phyloP scores from a whole-genome alignment of 495 filamentous ascomycete genomes.

The Aspergillus funiculosus region DNA sequence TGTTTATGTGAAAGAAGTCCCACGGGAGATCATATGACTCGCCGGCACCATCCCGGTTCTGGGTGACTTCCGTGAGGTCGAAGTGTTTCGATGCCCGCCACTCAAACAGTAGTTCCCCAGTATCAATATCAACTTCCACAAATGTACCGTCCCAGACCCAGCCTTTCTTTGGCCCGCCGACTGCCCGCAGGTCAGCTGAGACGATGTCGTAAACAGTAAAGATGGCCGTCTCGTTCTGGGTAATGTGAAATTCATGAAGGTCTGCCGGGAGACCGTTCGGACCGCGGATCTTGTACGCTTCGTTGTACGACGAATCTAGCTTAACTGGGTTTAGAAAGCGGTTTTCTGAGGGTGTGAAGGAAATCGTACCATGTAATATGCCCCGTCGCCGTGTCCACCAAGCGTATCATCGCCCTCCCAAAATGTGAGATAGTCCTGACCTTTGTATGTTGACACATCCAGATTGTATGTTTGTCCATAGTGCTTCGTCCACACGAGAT shows the following conservation, averaged over 20 bases:
- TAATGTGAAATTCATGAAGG: conserved; percentile 46
- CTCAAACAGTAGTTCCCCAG: conserved; percentile 36
- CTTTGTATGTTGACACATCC: conserved; percentile 37
- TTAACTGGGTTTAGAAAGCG: conserved; percentile 14
- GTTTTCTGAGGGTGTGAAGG: neutral
- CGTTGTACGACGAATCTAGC: conserved; percentile 46
- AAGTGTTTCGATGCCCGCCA: conserved; percentile 40
- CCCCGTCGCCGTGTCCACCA: conserved; percentile 44
- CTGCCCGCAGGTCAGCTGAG: conserved; percentile 34
- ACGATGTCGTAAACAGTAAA: conserved; percentile 45
- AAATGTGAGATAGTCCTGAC: conserved; percentile 43
- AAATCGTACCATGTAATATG: conserved; percentile 45
- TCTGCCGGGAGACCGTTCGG: conserved; percentile 29
- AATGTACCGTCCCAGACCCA: conserved; percentile 49
- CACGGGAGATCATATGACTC: conserved; percentile 27
- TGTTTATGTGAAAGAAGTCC: conserved; percentile 47
- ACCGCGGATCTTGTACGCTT: conserved; percentile 36
- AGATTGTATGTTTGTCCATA: conserved; percentile 37
- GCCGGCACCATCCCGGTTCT: conserved; percentile 21
- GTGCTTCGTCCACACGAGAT: conserved; percentile 38
- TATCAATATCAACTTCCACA: conserved; percentile 46
- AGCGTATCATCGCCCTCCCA: conserved; percentile 46
- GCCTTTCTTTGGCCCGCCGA: conserved; percentile 37
- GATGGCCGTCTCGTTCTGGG: conserved; percentile 44
- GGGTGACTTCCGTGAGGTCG: conserved; percentile 24